phyloP scores from a whole-genome alignment of 768 basidiomycete species.

The Kwoniella dejecticola region DNA sequence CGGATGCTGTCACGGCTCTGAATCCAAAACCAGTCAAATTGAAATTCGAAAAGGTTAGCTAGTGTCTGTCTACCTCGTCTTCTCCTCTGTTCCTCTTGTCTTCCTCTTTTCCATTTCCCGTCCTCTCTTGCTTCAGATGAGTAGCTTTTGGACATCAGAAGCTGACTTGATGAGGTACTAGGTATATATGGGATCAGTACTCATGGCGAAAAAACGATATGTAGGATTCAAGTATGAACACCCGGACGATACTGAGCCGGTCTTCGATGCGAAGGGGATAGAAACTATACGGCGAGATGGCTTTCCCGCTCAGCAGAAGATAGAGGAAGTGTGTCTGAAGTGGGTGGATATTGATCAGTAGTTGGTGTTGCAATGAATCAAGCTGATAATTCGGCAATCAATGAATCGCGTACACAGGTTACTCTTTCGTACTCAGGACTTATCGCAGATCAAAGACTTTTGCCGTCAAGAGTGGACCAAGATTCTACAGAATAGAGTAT shows the following conservation, averaged over 20 bases:
- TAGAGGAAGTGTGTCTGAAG: constrained; percentile 88
- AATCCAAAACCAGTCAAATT: constrained; percentile 92
- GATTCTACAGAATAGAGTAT: constrained; percentile 74
- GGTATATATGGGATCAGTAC: constrained; percentile 91
- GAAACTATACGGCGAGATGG: constrained; percentile 95
- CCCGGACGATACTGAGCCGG: constrained; percentile 73
- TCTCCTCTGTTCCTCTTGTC: no score
- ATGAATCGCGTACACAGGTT: constrained; percentile 62
- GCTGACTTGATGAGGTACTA: constrained; percentile 52
- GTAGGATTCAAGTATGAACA: constrained; percentile 94
- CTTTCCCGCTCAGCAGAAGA: constrained; percentile 84
- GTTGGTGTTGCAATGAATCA: neutral
- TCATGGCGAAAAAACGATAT: constrained; percentile 98
- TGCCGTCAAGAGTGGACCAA: constrained; percentile 82
- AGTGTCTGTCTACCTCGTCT: no score
- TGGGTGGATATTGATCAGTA: constrained; percentile 54
- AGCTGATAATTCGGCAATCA: neutral
- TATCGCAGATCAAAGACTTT: constrained; percentile 85
- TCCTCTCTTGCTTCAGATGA: no score
- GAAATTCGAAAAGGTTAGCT: constrained; percentile 90
- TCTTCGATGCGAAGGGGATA: constrained; percentile 95
- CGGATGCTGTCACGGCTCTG: constrained; percentile 76
- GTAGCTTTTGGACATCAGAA: neutral
- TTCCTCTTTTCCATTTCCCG: no score
- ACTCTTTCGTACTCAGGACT: constrained; percentile 83